Evolutionary conservation across 441 rosid species (phyloP), one percentile per base, ranked within the genome.

Genomic region (Flueggea neowawraea): DNA sequence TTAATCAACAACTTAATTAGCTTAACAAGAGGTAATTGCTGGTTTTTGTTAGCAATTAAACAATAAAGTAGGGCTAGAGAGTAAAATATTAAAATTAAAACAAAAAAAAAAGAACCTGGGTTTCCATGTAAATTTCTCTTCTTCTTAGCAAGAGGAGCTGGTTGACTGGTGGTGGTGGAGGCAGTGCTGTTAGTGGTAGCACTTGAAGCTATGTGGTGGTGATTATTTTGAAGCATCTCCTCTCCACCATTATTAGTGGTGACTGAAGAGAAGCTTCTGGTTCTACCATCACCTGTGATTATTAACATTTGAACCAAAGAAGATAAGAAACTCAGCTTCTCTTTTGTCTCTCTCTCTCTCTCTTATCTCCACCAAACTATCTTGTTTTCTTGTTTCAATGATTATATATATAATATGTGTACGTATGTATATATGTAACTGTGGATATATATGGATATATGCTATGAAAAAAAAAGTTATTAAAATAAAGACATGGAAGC

Each of bases 101-200:
- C n/a, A 10, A 7, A n/a, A 31, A n/a, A 49, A 10, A 31, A 31
- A 31, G 9, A 10, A 83, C 90, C 87, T 63, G 85, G 90, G 52
- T 69, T 80, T 64, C 87, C 87, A 2, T 85, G 84, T 1, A 77
- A 72, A 54, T 73, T 84, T 78, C 90, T 78, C 55, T 69, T 84
- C 76, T 67, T 85, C 78, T 75, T 82, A 45, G 33, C 36, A 52
- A 61, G 54, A 2, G 74, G 69, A 7, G 49, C 69, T 2, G 55
- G 70, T 33, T 61, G 78, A 56, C 68, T 57, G 51, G 68, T 57
- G 31, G 69, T 22, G 59, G 78, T 22, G 28, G 28, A 80, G 73
- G 70, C 77, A 71, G 69, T 71, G 57, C 69, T 67, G 64, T 63
- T 61, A 14, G 69, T 52, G n/a, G 68, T 31, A 52, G 51, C 22